Conservation (phyloP, 495 filamentous ascomycete species). For the Stereocaulon alpinum region DNA sequence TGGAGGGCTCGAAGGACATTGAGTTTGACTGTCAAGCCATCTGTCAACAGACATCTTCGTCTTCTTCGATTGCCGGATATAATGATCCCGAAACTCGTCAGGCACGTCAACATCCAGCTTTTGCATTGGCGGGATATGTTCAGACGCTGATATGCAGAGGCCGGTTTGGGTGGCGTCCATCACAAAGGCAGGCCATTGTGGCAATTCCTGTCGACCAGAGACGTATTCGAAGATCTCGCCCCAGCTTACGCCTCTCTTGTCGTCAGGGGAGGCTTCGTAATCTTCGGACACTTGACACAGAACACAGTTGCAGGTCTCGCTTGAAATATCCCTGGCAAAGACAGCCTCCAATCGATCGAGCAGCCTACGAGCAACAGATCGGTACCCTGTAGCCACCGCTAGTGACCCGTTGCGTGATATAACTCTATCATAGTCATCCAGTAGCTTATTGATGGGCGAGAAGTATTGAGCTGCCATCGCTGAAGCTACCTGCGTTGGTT, state of each 20-base stretch:
- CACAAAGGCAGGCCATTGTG: conserved; percentile 77
- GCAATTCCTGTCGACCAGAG: conserved; percentile 74
- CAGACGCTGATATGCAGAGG: conserved; percentile 43
- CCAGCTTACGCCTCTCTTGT: conserved; percentile 75
- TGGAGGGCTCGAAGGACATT: conserved; percentile 58
- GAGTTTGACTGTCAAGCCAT: conserved; percentile 73
- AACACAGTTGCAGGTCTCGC: conserved; percentile 65
- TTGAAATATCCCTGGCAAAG: conserved; percentile 82
- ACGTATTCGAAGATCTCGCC: conserved; percentile 91
- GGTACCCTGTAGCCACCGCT: conserved; percentile 92
- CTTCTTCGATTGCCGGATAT: conserved; percentile 76
- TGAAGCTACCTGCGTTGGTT: conserved; percentile 24
- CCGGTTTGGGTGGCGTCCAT: conserved; percentile 43
- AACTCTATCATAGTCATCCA: conserved; percentile 79
- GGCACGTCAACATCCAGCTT: conserved; percentile 87
- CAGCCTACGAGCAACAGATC: conserved; percentile 81
- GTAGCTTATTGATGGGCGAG: conserved; percentile 62
- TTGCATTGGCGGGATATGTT: conserved; percentile 55
- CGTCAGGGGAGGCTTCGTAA: conserved; percentile 40
- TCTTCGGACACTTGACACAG: conserved; percentile 52
- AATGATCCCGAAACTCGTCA: conserved; percentile 81
- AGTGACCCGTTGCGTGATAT: conserved; percentile 75
- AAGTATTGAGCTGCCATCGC: conserved; percentile 50
- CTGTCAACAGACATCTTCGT: conserved; percentile 72
- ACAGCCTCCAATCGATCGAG: conserved; percentile 91